phyloP scores from a whole-genome alignment of 305 asterid genomes.

The Galium porrigens region DNA sequence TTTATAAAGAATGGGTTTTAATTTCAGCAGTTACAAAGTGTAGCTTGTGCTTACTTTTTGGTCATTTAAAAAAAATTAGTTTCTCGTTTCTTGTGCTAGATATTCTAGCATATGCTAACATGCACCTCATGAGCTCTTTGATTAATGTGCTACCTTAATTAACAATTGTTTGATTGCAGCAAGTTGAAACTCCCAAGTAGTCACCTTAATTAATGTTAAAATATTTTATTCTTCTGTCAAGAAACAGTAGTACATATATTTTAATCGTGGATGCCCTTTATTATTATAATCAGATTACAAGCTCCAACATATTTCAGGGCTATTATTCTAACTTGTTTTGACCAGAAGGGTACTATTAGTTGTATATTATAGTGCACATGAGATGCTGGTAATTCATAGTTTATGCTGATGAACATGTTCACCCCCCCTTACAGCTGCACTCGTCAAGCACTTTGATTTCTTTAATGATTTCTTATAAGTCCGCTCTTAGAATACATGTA shows the following conservation, averaged over 20 bases:
- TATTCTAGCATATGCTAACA: slow-evolving; percentile 29
- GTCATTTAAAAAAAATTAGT: background rate
- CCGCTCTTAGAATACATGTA: slow-evolving; percentile 13
- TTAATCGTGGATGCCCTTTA: slow-evolving; percentile 16
- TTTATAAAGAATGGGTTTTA: slow-evolving; percentile 14
- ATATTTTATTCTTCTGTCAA: slow-evolving; percentile 17
- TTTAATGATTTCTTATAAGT: slow-evolving; percentile 17
- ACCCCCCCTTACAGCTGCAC: slow-evolving; percentile 35
- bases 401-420: slow-evolving; percentile 30
- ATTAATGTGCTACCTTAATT: slow-evolving; percentile 21
- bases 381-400: slow-evolving; percentile 26
- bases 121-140: slow-evolving; percentile 30
- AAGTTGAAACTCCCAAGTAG: slow-evolving; percentile 33
- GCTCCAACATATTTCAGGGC: slow-evolving; percentile 17
- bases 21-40: slow-evolving; percentile 6
- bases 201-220: slow-evolving; percentile 24
- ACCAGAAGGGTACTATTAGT: slow-evolving; percentile 31
- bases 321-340: slow-evolving; percentile 27
- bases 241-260: slow-evolving; percentile 21
- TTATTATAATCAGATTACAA: slow-evolving; percentile 20
- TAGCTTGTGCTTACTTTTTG: slow-evolving; percentile 15
- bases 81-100: slow-evolving; percentile 28
- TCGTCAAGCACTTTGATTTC: slow-evolving; percentile 24
- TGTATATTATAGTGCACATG: slow-evolving; percentile 30
- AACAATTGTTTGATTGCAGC: slow-evolving; percentile 11